Conservation (phyloP, 768 basidiomycete species). For the Trametes cubensis region DNA sequence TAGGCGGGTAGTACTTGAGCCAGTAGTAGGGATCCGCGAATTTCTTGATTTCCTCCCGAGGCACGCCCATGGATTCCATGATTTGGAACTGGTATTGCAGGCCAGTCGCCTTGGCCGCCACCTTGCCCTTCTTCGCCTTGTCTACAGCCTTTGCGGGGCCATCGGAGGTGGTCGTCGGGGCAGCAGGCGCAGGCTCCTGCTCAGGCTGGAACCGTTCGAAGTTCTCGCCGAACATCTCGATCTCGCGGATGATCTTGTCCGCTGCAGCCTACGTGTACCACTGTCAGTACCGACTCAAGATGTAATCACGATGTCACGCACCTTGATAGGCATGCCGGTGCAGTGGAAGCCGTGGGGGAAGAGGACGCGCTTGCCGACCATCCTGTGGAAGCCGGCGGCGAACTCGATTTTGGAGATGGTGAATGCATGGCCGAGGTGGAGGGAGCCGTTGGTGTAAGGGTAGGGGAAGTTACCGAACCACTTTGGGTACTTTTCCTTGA, state of each 20-base stretch:
- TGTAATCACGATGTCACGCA: conserved; percentile 39
- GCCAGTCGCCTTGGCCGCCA: conserved; percentile 91
- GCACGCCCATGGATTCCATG: conserved; percentile 91
- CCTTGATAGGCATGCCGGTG: conserved; percentile 99
- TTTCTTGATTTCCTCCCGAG: conserved; percentile 87
- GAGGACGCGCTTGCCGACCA: conserved; percentile 91
- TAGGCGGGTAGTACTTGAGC: conserved; percentile 94
- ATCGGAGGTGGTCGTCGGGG: conserved; percentile 44
- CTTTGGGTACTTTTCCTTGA: conserved; percentile 83
- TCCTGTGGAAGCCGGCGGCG: conserved; percentile 89
- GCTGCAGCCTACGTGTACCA: conserved; percentile 71
- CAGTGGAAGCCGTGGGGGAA: conserved; percentile 99
- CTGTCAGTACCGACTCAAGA: conserved; percentile 1
- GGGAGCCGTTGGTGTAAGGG: conserved; percentile 98
- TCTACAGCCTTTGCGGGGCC: conserved; percentile 48
- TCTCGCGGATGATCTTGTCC: conserved; percentile 97
- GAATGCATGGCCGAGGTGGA: conserved; percentile 97
- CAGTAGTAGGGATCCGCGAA: conserved; percentile 96
- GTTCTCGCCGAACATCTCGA: conserved; percentile 91
- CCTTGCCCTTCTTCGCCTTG: conserved; percentile 95
- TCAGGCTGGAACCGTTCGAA: conserved; percentile 71
- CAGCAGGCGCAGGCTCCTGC: conserved; percentile 44
- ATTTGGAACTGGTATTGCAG: conserved; percentile 98
- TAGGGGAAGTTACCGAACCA: conserved; percentile 98
- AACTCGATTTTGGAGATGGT: conserved; percentile 99